Evolutionary conservation across 768 basidiomycete genomes (phyloP).

Genomic region (Lactarius vividus): DNA sequence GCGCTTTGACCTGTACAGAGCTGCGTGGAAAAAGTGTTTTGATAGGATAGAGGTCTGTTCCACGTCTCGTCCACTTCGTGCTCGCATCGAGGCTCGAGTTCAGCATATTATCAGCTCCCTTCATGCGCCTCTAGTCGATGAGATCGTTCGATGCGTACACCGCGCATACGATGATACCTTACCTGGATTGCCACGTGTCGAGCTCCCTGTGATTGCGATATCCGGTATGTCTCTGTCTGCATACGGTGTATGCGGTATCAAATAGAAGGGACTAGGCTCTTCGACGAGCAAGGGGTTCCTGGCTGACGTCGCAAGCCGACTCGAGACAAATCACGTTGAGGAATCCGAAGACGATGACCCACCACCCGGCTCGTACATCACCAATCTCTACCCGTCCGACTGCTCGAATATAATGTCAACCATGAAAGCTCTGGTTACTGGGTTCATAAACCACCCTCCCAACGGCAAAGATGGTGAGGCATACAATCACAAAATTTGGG

Average conservation of each 20-base stretch:
- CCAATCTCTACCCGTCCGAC: slow-evolving; percentile 25
- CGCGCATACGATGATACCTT: slow-evolving; percentile 27
- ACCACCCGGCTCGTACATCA: slow-evolving; percentile 16
- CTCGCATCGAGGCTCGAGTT: not conserved
- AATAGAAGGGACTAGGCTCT: slow-evolving; percentile 9
- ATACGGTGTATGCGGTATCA: not conserved
- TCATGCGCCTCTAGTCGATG: slow-evolving; percentile 20
- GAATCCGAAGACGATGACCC: slow-evolving; percentile 11
- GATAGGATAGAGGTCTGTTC: slow-evolving; percentile 24
- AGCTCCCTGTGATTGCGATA: slow-evolving; percentile 26
- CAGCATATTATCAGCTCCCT: slow-evolving; percentile 23
- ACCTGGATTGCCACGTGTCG: slow-evolving; percentile 27
- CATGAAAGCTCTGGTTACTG: slow-evolving; percentile 28
- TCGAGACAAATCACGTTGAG: slow-evolving; percentile 11
- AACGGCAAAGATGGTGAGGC: slow-evolving; percentile 25
- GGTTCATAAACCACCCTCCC: slow-evolving; percentile 25
- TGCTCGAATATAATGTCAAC: slow-evolving; percentile 25
- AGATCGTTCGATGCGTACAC: slow-evolving; percentile 23
- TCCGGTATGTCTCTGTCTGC: slow-evolving; percentile 17
- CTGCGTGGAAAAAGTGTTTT: slow-evolving; percentile 25
- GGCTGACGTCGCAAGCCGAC: slow-evolving; percentile 10
- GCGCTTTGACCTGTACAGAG: slow-evolving; percentile 23
- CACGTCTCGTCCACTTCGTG: not conserved
- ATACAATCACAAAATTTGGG: not conserved
- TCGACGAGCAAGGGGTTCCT: slow-evolving; percentile 24